phyloP scores from a whole-genome alignment of 495 filamentous ascomycete species.

The Ramalina peruviana region DNA sequence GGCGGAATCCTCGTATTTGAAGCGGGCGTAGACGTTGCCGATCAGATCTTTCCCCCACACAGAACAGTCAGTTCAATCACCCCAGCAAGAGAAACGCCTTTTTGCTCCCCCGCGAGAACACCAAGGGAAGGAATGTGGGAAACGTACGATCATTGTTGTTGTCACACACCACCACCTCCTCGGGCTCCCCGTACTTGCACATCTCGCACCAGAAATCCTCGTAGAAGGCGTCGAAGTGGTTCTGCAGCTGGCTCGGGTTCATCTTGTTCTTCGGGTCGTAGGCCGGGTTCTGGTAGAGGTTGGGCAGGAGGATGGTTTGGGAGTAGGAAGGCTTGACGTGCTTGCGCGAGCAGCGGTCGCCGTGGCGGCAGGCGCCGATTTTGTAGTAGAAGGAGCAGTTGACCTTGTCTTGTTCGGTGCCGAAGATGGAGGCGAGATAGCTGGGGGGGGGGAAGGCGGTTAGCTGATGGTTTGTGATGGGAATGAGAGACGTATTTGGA shows the following conservation, averaged over 20 bases:
- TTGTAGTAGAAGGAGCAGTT: constrained; percentile 86
- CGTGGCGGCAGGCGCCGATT: constrained; percentile 96
- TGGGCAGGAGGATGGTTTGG: constrained; percentile 93
- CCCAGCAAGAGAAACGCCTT: not conserved
- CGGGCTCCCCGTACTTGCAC: constrained; percentile 83
- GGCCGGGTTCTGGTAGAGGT: constrained; percentile 97
- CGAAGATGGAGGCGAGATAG: constrained; percentile 99
- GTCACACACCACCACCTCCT: constrained; percentile 83
- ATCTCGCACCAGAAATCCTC: constrained; percentile 99
- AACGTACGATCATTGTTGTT: constrained; percentile 90
- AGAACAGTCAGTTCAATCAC: not conserved
- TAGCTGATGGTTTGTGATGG: constrained; percentile 40
- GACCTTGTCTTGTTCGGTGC: constrained; percentile 94
- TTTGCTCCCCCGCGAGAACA: not conserved
- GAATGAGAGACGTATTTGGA: not conserved
- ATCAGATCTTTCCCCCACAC: constrained; percentile 56
- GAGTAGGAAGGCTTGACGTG: constrained; percentile 98
- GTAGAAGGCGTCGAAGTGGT: constrained; percentile 99
- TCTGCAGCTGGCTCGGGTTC: constrained; percentile 87
- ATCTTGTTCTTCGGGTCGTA: constrained; percentile 96
- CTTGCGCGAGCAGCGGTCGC: constrained; percentile 93
- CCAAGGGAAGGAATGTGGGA: not conserved
- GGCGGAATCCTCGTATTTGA: constrained; percentile 98
- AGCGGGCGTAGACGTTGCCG: constrained; percentile 97
- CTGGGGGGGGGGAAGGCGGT: constrained; percentile 28